These are phyloP conservation scores for Aspergillus sclerotioniger DNA, from an alignment of 495 filamentous ascomycete genomes.

Conservation along the genomic window DNA sequence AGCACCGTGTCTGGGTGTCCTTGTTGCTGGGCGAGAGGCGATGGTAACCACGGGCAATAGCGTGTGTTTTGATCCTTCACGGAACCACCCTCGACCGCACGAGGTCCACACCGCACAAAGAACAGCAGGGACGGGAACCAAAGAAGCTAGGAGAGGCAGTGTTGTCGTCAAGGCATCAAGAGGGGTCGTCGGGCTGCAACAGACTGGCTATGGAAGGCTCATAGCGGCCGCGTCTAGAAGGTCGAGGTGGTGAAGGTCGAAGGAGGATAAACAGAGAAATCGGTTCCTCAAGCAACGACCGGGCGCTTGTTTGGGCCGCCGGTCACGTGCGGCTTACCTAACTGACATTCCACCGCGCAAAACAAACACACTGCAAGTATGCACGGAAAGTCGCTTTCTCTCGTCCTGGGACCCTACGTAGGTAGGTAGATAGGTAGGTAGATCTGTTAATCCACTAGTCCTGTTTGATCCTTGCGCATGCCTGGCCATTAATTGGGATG, in stretches of 20 bases:
- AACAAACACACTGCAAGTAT: slow-evolving; percentile 6
- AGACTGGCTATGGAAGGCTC: slow-evolving; percentile 20
- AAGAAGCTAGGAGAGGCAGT: not conserved
- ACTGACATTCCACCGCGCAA: slow-evolving; percentile 5
- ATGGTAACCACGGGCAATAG: slow-evolving; percentile 34
- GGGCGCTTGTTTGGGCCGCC: slow-evolving; percentile 13
- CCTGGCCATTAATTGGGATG: not conserved
- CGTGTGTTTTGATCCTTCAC: slow-evolving; percentile 32
- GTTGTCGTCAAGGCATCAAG: slow-evolving; percentile 16
- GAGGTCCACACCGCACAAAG: slow-evolving; percentile 16
- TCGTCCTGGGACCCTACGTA: too few relatives aligned
- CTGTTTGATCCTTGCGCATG: not conserved
- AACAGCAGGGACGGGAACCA: not conserved
- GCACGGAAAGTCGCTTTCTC: too few relatives aligned
- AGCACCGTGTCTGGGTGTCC: not conserved
- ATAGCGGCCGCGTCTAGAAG: slow-evolving; percentile 19
- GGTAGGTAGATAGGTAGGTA: too few relatives aligned
- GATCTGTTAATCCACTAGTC: not conserved
- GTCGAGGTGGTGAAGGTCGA: slow-evolving; percentile 14
- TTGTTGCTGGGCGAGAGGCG: slow-evolving; percentile 23
- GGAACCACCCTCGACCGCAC: slow-evolving; percentile 23
- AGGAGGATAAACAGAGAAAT: slow-evolving; percentile 38
- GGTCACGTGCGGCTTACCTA: slow-evolving; percentile 31
- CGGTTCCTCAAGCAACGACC: slow-evolving; percentile 41
- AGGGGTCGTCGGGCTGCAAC: slow-evolving; percentile 8